phyloP scores from a whole-genome alignment of 2,329 filamentous ascomycete genomes.

The Ophiostoma novo-ulmi region DNA sequence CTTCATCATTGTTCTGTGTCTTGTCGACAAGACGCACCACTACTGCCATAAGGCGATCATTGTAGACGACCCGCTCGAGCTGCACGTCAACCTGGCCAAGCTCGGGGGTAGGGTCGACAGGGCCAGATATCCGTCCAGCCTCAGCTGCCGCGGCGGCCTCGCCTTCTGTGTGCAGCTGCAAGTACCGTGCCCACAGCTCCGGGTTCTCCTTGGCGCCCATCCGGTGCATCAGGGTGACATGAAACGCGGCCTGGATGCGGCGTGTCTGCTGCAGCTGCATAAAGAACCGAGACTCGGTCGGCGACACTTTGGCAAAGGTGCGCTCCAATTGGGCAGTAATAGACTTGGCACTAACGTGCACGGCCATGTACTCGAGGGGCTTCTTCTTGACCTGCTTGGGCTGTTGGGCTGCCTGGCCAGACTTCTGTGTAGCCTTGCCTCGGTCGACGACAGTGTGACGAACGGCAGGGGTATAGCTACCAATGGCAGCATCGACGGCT shows the following conservation, averaged over 20 bases:
- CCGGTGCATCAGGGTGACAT: conserved; percentile 89
- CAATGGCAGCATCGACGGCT: conserved; percentile 69
- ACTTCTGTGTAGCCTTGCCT: conserved; percentile 37
- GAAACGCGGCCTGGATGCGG: conserved; percentile 79
- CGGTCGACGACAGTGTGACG: conserved; percentile 68
- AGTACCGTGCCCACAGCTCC: conserved; percentile 71
- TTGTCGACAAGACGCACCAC: conserved; percentile 67
- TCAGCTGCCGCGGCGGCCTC: conserved; percentile 30
- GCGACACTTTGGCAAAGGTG: conserved; percentile 55
- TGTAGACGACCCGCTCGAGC: conserved; percentile 71
- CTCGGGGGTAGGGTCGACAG: conserved; percentile 27
- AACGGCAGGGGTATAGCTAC: conserved; percentile 70
- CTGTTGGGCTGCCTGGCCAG: conserved; percentile 34
- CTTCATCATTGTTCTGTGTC: conserved; percentile 26
- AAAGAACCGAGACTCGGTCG: conserved; percentile 63
- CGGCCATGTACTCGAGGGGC: conserved; percentile 53
- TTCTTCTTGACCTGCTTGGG: conserved; percentile 42
- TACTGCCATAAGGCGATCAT: conserved; percentile 84
- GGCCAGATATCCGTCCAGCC: background rate
- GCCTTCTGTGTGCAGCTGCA: conserved; percentile 49
- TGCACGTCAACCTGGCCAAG: conserved; percentile 62
- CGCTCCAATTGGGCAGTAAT: conserved; percentile 58
- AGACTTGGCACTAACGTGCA: conserved; percentile 42
- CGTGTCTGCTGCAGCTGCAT: conserved; percentile 65
- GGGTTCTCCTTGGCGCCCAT: conserved; percentile 55